These are phyloP conservation scores for Dothistroma septosporum DNA, from an alignment of 2,329 filamentous ascomycete species.

Conservation along the genomic window DNA sequence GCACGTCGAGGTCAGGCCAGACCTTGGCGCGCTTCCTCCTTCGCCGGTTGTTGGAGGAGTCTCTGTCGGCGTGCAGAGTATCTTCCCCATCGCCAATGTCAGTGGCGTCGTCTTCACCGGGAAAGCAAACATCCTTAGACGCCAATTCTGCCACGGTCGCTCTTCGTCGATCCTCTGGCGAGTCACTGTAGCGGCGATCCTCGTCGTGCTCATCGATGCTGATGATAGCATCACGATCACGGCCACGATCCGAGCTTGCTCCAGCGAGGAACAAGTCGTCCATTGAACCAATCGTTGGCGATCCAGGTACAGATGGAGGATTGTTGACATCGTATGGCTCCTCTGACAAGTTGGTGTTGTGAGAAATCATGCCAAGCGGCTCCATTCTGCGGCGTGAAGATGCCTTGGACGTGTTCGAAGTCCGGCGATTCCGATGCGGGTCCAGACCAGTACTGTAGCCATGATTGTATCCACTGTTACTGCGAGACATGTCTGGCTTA, in stretches of 20 bases:
- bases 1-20: conserved; percentile 79
- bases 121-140: conserved; percentile 90
- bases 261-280: conserved; percentile 67
- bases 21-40: conserved; percentile 61
- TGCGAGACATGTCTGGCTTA: conserved; percentile 30
- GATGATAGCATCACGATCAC: conserved; percentile 46
- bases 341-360: conserved; percentile 13
- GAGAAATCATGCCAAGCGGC: conserved; percentile 9
- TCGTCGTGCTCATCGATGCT: conserved; percentile 44
- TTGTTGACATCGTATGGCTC: conserved; percentile 57
- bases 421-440: conserved; percentile 27
- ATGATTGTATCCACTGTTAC: conserved; percentile 28
- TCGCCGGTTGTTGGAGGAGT: conserved; percentile 19
- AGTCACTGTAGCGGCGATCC: conserved; percentile 34
- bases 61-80: conserved; percentile 45
- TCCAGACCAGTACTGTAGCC: conserved; percentile 25
- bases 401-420: conserved; percentile 26
- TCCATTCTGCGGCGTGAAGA: conserved; percentile 23
- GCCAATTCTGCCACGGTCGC: conserved; percentile 60
- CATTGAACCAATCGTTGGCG: conserved; percentile 53
- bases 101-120: conserved; percentile 65
- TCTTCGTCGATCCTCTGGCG: conserved; percentile 41
- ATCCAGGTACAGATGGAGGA: conserved; percentile 58
- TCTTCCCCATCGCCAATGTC: conserved; percentile 51
- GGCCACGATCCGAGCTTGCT: conserved; percentile 36